Conservation (phyloP, 2,329 filamentous ascomycete genomes). For the Lojkania enalia region DNA sequence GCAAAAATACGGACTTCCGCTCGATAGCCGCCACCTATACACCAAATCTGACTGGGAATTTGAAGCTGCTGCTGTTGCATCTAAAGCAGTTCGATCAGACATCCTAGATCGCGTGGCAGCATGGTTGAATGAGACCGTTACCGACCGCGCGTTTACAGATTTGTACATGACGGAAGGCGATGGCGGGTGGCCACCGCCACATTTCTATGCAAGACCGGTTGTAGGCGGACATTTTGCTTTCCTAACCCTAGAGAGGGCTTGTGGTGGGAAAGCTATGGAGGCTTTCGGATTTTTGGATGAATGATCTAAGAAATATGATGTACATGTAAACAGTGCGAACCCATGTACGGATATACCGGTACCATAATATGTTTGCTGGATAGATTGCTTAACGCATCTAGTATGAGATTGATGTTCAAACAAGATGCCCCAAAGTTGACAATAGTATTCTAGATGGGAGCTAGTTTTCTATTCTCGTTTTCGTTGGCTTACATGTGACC, state of each 20-base stretch:
- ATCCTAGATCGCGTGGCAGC: constrained; percentile 74
- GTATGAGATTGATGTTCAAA: no score
- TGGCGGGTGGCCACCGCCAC: constrained; percentile 72
- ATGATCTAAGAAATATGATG: constrained; percentile 2
- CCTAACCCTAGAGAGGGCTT: constrained; percentile 78
- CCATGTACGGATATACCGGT: no score
- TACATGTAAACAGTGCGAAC: no score
- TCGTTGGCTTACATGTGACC: no score
- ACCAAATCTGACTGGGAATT: constrained; percentile 93
- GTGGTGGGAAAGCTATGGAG: constrained; percentile 57
- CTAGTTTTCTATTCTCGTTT: no score
- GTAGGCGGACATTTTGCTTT: constrained; percentile 86
- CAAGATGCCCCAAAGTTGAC: no score
- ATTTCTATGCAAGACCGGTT: constrained; percentile 81
- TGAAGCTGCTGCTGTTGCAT: constrained; percentile 79
- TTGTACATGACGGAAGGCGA: constrained; percentile 78
- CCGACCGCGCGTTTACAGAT: constrained; percentile 76
- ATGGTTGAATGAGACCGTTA: constrained; percentile 84
- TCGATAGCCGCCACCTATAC: constrained; percentile 81
- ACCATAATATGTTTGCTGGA: no score
- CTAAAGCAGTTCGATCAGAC: constrained; percentile 66
- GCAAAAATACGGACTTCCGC: constrained; percentile 79
- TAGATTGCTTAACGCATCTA: no score
- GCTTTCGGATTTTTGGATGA: constrained; percentile 16
- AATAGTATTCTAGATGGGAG: no score